Base-by-base conservation (phyloP, 768 basidiomycete genomes). In the Calocera viscosa region DNA sequence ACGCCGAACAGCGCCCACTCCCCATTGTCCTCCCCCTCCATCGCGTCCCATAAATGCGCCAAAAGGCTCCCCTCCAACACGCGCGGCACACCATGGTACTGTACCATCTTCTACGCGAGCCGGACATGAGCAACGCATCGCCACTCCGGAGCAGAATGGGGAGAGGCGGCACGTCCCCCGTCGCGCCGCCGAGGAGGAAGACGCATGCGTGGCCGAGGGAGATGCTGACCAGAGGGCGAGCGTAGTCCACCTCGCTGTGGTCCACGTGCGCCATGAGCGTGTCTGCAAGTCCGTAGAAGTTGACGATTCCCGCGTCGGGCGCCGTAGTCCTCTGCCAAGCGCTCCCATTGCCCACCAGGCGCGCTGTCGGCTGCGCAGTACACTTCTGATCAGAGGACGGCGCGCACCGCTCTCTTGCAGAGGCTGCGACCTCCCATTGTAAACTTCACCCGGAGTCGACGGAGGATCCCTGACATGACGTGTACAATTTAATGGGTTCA, bases 191-290 rank as follows among this genome's bases (percentile, higher is more conserved):
- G 24, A 96, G 88, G 39, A 99, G 84, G 74, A 99, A 95, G 49
- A 97, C 78, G 2, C 90, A 88, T 0, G 91, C 85, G 71, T 90
- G 90, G 7, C 96, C 96, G 8, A 98, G 83, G 1, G 94, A 96
- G 64, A 99, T 86, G 0, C 93, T 96, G 3, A 97, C 91, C 0
- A 99, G 82, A 0, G 95, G 95, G 0, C 91, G 87, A 2, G 91
- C 91, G 1, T 91, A 86, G 71, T 94, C 95, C 10, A 95, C 82
- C 77, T 99, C 95, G 24, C 94, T 93, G 22, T 91, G 89, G 75
- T 99, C 95, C n/a, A 96, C 91, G 74, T 99, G 95, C 0, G 85
- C 95, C 89, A 97, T 97, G 22, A 99, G 83, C 0, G 93, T 91
- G 69, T 98, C 94, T 83, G 86, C 68, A 49, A 81, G 82, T 75